Evolutionary conservation across 2,329 filamentous ascomycete genomes (phyloP).

Genomic region (Monilinia fructigena): DNA sequence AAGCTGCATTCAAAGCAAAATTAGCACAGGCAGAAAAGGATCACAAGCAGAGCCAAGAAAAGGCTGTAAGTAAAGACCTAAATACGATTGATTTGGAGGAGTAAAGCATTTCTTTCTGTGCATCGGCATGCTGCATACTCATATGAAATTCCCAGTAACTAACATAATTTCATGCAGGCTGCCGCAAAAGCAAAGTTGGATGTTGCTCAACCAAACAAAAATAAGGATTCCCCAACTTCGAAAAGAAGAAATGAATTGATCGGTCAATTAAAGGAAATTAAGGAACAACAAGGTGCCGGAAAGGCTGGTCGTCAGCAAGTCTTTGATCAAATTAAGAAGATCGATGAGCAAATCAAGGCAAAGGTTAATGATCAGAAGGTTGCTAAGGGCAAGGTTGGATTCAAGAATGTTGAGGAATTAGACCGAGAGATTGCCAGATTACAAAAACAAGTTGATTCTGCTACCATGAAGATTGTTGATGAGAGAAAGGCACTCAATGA

Average conservation of each 20-base stretch:
- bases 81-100: neutral
- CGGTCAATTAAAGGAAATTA: slow-evolving; percentile 77
- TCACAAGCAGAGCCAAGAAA: slow-evolving; percentile 73
- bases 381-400: slow-evolving; percentile 75
- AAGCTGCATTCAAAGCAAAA: slow-evolving; percentile 76
- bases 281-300: slow-evolving; percentile 80
- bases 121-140: slow-evolving; percentile 24
- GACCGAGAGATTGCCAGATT: slow-evolving; percentile 78
- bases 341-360: slow-evolving; percentile 85
- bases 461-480: slow-evolving; percentile 92
- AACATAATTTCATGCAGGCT: slow-evolving; percentile 56
- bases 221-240: slow-evolving; percentile 74
- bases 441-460: slow-evolving; percentile 82
- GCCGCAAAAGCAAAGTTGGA: slow-evolving; percentile 87
- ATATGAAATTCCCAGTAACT: slow-evolving; percentile 22
- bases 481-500: slow-evolving; percentile 92
- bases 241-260: slow-evolving; percentile 87
- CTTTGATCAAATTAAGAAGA: slow-evolving; percentile 86
- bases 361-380: slow-evolving; percentile 84
- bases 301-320: slow-evolving; percentile 78
- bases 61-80: slow-evolving; percentile 51
- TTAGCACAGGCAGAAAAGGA: slow-evolving; percentile 84
- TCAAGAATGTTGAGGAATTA: slow-evolving; percentile 85
- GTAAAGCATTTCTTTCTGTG: neutral
- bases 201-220: slow-evolving; percentile 70